These are phyloP conservation scores for Penicillium griseofulvum DNA, from an alignment of 2,329 filamentous ascomycete genomes.

Conservation along the genomic window DNA sequence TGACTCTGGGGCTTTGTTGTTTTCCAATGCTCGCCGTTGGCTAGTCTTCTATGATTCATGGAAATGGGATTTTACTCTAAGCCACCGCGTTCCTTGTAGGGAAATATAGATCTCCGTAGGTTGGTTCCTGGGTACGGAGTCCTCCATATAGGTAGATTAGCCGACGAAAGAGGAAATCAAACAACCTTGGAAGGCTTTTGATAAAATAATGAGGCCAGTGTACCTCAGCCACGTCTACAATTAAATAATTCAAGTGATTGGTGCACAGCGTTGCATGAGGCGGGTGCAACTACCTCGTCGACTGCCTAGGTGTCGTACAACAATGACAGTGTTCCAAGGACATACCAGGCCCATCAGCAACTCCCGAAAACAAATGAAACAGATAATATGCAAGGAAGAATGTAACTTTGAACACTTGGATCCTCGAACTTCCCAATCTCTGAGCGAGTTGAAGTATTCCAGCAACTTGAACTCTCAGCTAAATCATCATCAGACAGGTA, in stretches of 20 bases:
- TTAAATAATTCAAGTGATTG: neutral
- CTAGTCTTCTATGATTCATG: conserved; percentile 32
- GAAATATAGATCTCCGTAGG: neutral
- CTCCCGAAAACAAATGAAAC: neutral
- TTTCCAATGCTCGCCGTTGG: conserved; percentile 20
- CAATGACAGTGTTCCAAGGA: neutral
- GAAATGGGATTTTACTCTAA: conserved; percentile 27
- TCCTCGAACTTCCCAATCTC: neutral
- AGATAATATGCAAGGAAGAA: neutral
- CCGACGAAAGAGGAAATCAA: neutral
- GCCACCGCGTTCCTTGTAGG: neutral
- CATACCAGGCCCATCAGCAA: neutral
- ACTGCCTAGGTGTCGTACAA: neutral
- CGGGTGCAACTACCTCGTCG: neutral
- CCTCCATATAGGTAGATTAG: neutral
- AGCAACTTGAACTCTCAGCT: neutral
- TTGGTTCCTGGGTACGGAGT: neutral
- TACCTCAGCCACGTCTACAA: neutral
- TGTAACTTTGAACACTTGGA: neutral
- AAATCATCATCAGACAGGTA: neutral
- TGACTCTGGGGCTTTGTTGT: conserved; percentile 30
- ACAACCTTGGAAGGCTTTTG: too few species aligned
- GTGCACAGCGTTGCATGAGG: neutral
- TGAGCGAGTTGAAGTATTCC: neutral
- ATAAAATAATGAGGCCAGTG: neutral